Base-by-base conservation (phyloP, 164 flowering plant genomes). In the Aristolochia californica region DNA sequence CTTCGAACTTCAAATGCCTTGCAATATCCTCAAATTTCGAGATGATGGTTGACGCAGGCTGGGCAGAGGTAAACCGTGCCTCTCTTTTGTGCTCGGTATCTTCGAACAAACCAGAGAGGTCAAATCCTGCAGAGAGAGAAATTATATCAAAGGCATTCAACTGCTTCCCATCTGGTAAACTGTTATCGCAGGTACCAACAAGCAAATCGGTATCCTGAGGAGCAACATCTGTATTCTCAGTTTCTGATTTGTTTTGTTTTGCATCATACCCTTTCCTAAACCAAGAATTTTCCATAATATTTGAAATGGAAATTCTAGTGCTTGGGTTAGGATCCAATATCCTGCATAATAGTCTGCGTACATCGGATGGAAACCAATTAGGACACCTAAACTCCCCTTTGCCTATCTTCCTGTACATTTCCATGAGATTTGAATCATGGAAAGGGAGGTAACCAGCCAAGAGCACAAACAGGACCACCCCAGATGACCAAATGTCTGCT, bases 401-500 rank as follows among this genome's bases (percentile, higher is more conserved):
- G 38, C 79, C 68, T 18, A 89, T 87, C 71, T 89, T 89, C 69
- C 81, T 67, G 57, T 90, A 90, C 90, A 90, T 78, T 63, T 79
- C 85, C 79, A 90, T 82, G 58, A 90, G 61, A 74, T 90, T 90
- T 25, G 88, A 60, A 48, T 90, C 93, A 43, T 80, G 85, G 61
- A 90, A 89, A 8, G 97, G 97, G 17, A 89, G 87, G 74, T 73
- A 78, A 26, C 91, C 91, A 0, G 89, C 85, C 65, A 89, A 55
- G 5, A 89, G 60, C 43, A 84, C 91, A 74, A 47, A 87, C 40
- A 89, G 69, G 48, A 89, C 72, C 55, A 88, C 94, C 57, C 97
- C 94, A 70, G 86, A 84, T 13, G 97, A 84, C 94, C 94, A 88
- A 24, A 84, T 77, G 66, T 89, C 97, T 18, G 91, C 83, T 67